phyloP scores from a whole-genome alignment of 2,329 filamentous ascomycete species.

The Talaromyces sp. region DNA sequence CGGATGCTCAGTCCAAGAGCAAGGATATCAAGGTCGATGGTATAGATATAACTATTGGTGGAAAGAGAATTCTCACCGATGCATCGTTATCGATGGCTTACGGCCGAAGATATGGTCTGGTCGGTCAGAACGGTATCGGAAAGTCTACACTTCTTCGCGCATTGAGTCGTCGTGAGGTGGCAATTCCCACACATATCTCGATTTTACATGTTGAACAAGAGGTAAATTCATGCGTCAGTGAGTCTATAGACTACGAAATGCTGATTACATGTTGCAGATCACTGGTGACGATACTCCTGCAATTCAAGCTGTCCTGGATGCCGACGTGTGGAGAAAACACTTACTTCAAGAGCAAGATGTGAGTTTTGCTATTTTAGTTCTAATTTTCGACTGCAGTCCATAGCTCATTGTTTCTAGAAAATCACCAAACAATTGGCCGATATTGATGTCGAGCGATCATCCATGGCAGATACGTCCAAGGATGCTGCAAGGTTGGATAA shows the following conservation, averaged over 20 bases:
- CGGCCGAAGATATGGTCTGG: constrained; percentile 90
- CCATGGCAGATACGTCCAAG: constrained; percentile 84
- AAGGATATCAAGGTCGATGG: constrained; percentile 99
- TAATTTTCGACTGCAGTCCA: background rate
- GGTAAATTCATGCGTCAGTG: constrained; percentile 49
- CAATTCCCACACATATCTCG: constrained; percentile 94
- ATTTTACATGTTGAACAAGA: constrained; percentile 99
- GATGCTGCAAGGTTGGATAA: constrained; percentile 82
- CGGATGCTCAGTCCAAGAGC: constrained; percentile 71
- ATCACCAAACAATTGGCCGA: constrained; percentile 71
- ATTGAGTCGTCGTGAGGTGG: constrained; percentile 84
- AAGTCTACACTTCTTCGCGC: constrained; percentile 93
- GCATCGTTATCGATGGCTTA: constrained; percentile 87
- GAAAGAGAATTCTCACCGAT: constrained; percentile 82
- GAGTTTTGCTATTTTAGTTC: constrained; percentile 32
- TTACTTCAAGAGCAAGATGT: constrained; percentile 83
- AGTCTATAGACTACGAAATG: constrained; percentile 8
- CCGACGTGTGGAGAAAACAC: constrained; percentile 97
- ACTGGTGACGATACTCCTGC: constrained; percentile 93
- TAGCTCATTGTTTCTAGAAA: constrained; percentile 49
- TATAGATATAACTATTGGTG: constrained; percentile 89
- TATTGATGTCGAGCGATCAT: constrained; percentile 72
- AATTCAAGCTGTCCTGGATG: constrained; percentile 90
- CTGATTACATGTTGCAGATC: constrained; percentile 55
- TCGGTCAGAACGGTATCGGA: constrained; percentile 99